Evolutionary conservation across 2,329 filamentous ascomycete genomes (phyloP).

Genomic region (Verticillium zaregamsianum): DNA sequence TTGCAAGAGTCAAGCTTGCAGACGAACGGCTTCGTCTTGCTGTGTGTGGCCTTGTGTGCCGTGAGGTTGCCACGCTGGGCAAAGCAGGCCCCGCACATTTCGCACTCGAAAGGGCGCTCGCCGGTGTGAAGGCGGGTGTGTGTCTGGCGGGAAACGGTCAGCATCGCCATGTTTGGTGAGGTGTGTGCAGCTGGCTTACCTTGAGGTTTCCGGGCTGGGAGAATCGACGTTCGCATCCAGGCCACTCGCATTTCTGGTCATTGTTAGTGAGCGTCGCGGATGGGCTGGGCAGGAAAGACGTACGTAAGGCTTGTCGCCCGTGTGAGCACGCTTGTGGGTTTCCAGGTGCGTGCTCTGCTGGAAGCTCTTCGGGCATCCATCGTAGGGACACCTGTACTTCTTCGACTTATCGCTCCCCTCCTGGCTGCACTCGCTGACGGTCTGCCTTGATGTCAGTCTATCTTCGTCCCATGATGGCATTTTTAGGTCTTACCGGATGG

Average conservation of each 20-base stretch:
- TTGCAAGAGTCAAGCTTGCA: constrained; percentile 81
- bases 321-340: constrained; percentile 85
- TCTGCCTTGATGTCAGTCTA: background rate
- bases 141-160: constrained; percentile 39
- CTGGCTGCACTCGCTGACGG: background rate
- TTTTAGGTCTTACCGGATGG: background rate
- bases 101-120: constrained; percentile 78
- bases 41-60: constrained; percentile 78
- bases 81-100: constrained; percentile 76
- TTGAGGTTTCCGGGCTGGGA: constrained; percentile 90
- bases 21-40: constrained; percentile 70
- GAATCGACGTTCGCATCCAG: constrained; percentile 73
- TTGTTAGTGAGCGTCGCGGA: constrained; percentile 17
- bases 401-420: constrained; percentile 32
- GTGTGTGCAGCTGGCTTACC: constrained; percentile 38
- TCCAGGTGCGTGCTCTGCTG: constrained; percentile 89
- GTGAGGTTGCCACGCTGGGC: constrained; percentile 82
- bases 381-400: constrained; percentile 68
- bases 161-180: no score
- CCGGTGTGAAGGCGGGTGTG: constrained; percentile 86
- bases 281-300: constrained; percentile 28
- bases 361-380: constrained; percentile 77
- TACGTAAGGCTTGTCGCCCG: constrained; percentile 86
- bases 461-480: no score
- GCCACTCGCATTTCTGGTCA: constrained; percentile 62